Conservation (phyloP, 139 green algal species). For the Medakamo hakoo region DNA sequence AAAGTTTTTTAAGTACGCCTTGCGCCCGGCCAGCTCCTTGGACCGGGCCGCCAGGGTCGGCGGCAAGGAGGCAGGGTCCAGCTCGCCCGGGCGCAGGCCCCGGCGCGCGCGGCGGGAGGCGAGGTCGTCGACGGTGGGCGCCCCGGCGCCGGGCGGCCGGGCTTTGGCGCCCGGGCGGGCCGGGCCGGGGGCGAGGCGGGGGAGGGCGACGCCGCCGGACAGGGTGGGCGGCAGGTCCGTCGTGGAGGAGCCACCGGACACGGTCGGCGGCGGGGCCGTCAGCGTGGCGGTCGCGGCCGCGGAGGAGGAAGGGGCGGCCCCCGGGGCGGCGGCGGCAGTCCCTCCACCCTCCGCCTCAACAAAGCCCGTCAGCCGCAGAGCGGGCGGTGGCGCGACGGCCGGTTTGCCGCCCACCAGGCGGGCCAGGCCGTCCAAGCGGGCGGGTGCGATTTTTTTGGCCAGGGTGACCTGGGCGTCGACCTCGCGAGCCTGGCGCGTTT, state of each 20-base stretch:
- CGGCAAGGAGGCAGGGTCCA: slow-evolving; percentile 10
- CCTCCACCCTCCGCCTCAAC: no score
- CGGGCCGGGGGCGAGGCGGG: background rate
- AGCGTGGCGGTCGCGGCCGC: background rate
- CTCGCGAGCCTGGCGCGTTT: background rate
- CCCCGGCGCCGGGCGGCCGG: background rate
- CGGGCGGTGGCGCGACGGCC: no score
- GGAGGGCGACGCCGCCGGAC: background rate
- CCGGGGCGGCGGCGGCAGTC: no score
- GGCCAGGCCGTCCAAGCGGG: no score
- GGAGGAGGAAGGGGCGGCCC: no score
- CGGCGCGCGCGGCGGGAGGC: background rate
- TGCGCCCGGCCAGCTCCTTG: slow-evolving; percentile 37
- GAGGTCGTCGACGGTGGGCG: background rate
- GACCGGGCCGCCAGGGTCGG: slow-evolving; percentile 15
- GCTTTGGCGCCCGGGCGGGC: background rate
- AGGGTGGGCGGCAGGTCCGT: background rate
- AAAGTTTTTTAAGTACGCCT: slow-evolving; percentile 49
- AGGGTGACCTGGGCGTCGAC: background rate
- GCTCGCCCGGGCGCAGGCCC: slow-evolving; percentile 19
- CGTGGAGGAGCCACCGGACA: no score
- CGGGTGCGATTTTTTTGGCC: background rate
- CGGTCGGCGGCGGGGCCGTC: background rate
- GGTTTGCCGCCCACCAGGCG: no score
- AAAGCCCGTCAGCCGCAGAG: no score